Conservation (phyloP, 257 asterid genomes). For the Solanum piurae region DNA sequence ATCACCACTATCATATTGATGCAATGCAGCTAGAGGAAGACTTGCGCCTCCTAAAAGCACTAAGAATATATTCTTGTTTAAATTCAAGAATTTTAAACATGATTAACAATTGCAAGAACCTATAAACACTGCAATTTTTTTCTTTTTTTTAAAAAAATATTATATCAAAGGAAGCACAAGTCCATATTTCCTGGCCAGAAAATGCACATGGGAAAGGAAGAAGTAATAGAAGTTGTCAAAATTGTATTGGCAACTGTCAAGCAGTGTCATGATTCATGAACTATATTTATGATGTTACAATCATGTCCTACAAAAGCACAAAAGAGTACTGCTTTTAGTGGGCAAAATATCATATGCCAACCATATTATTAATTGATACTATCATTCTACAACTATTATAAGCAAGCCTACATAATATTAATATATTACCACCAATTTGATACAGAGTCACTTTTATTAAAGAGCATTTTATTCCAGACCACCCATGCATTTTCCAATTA, state of each 20-base stretch:
- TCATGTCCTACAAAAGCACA: background rate
- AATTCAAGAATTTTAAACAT: background rate
- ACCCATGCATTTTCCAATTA: no score
- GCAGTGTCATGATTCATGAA: background rate
- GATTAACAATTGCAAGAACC: background rate
- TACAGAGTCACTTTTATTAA: no score
- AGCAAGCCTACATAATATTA: background rate
- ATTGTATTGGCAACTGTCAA: background rate
- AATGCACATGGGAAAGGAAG: background rate
- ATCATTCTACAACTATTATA: background rate
- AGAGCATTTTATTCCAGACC: no score
- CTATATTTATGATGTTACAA: background rate
- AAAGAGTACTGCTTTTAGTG: background rate
- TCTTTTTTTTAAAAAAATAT: background rate
- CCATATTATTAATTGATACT: background rate
- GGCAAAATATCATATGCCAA: background rate
- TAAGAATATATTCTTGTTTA: no score
- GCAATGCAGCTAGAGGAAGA: background rate
- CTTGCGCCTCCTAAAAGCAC: background rate
- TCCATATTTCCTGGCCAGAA: background rate
- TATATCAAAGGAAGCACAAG: background rate
- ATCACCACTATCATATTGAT: background rate
- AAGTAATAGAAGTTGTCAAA: background rate
- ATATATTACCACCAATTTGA: accelerated
- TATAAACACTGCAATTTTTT: background rate